phyloP scores from a whole-genome alignment of 2,329 filamentous ascomycete genomes.

The Colletotrichum sublineola region DNA sequence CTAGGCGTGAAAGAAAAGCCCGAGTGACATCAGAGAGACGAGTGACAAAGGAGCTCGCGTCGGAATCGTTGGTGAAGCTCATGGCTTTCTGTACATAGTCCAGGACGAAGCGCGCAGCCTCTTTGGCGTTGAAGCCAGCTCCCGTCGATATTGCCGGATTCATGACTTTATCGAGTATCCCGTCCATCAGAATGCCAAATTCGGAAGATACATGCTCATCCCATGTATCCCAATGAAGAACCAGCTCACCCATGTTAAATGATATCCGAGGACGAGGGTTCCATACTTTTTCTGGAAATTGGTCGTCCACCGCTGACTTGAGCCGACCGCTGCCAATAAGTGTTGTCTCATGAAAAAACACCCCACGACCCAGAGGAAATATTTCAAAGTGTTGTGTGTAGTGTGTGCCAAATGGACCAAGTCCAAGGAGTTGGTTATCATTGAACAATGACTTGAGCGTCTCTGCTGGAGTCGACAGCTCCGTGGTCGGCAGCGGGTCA shows the following conservation, averaged over 20 bases:
- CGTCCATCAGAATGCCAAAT: conserved; percentile 72
- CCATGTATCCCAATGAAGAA: conserved; percentile 69
- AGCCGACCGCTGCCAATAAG: conserved; percentile 69
- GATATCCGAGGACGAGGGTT: conserved; percentile 52
- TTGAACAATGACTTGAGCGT: conserved; percentile 25
- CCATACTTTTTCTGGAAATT: conserved; percentile 48
- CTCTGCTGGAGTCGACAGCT: conserved; percentile 34
- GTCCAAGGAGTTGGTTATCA: conserved; percentile 50
- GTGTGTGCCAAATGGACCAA: conserved; percentile 71
- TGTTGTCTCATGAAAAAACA: conserved; percentile 72
- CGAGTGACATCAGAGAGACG: conserved; percentile 59
- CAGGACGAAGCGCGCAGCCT: conserved; percentile 58
- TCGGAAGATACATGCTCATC: conserved; percentile 71
- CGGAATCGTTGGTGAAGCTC: conserved; percentile 53
- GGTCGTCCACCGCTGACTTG: conserved; percentile 52
- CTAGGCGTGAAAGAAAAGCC: conserved; percentile 53
- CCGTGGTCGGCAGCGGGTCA: conserved; percentile 59
- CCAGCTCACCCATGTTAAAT: conserved; percentile 63
- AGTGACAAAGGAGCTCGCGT: conserved; percentile 57
- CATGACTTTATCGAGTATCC: conserved; percentile 62
- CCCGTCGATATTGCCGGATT: conserved; percentile 13
- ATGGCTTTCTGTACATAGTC: conserved; percentile 61
- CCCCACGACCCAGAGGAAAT: conserved; percentile 67
- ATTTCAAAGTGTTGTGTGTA: conserved; percentile 75
- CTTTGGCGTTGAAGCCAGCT: conserved; percentile 39